A percentile compares a stretch with the other conserved stretches of the same genome.
These are phyloP conservation scores for Didymosphaeria variabile DNA, from an alignment of 2,329 filamentous ascomycete species.

Conservation along the genomic window DNA sequence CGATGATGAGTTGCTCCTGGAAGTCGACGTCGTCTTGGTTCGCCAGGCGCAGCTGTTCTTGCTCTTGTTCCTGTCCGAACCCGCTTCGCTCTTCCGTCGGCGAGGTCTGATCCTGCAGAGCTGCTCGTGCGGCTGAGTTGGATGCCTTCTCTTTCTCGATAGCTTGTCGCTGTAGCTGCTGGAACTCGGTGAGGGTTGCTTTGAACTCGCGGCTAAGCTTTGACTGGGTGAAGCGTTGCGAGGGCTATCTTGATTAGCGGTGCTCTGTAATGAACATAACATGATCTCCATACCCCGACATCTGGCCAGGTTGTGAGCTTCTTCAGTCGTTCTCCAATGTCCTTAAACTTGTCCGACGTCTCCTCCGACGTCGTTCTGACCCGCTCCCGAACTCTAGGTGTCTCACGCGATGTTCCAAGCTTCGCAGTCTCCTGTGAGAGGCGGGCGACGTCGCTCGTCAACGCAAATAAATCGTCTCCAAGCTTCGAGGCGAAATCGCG, in stretches of 20 bases:
- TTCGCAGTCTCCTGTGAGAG: conserved; percentile 85
- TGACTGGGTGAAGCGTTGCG: conserved; percentile 95
- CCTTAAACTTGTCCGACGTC: conserved; percentile 85
- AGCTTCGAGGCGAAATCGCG: conserved; percentile 81
- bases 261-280: neutral
- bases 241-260: conserved; percentile 67
- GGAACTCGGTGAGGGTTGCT: conserved; percentile 87
- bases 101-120: conserved; percentile 69
- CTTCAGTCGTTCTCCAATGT: conserved; percentile 93
- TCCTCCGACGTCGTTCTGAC: conserved; percentile 89
- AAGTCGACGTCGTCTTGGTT: conserved; percentile 97
- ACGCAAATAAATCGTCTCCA: conserved; percentile 86
- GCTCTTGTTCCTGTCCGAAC: conserved; percentile 67
- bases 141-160: conserved; percentile 93
- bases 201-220: conserved; percentile 96
- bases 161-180: conserved; percentile 86
- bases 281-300: conserved; percentile 73
- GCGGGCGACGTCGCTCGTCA: conserved; percentile 87
- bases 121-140: conserved; percentile 81
- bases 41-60: conserved; percentile 80
- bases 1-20: conserved; percentile 92
- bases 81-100: conserved; percentile 58
- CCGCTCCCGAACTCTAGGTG: conserved; percentile 86
- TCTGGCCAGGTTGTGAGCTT: conserved; percentile 78
- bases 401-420: conserved; percentile 90